Percentiles rank a stretch among this genome's conserved stretches.
These are phyloP conservation scores for Staphylotrichum longicolle DNA, from an alignment of 495 filamentous ascomycete genomes.

Conservation along the genomic window DNA sequence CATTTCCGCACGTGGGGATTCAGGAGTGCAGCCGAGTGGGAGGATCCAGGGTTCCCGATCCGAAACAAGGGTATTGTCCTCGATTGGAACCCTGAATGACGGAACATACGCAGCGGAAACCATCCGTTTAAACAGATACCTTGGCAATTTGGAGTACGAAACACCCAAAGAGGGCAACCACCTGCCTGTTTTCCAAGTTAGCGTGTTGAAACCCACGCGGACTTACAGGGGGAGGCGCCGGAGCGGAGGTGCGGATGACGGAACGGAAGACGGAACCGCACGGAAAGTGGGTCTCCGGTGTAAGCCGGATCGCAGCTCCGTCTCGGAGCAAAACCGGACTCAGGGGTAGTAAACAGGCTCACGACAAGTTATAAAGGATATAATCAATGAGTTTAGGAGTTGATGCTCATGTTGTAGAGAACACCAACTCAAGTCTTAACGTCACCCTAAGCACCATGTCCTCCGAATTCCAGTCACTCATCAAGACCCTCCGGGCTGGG, in stretches of 20 bases:
- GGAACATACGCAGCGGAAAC: no score
- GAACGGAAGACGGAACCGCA: conserved; percentile 28
- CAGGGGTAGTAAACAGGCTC: conserved; percentile 4
- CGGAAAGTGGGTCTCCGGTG: conserved; percentile 10
- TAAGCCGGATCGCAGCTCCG: conserved; percentile 2
- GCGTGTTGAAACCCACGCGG: no score
- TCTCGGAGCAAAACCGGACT: conserved; percentile 12
- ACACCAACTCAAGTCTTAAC: neutral
- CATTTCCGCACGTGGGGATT: conserved; percentile 3
- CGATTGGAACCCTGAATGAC: no score
- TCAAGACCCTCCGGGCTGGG: conserved; percentile 21
- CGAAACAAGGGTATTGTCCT: neutral
- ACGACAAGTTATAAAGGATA: conserved; percentile 13
- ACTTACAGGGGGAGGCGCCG: no score
- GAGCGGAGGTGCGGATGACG: conserved; percentile 17
- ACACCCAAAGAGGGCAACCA: no score
- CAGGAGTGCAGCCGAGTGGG: no score
- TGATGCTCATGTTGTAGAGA: neutral
- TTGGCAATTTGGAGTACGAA: no score
- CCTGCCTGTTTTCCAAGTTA: no score
- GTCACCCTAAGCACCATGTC: neutral
- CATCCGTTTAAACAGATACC: no score
- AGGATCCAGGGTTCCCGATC: neutral
- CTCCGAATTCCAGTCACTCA: conserved; percentile 11
- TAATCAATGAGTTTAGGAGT: neutral